A percentile compares a stretch with the other conserved stretches of the same genome.
Evolutionary conservation across 331 rosid genomes (phyloP).

Genomic region (Malus hybrid): DNA sequence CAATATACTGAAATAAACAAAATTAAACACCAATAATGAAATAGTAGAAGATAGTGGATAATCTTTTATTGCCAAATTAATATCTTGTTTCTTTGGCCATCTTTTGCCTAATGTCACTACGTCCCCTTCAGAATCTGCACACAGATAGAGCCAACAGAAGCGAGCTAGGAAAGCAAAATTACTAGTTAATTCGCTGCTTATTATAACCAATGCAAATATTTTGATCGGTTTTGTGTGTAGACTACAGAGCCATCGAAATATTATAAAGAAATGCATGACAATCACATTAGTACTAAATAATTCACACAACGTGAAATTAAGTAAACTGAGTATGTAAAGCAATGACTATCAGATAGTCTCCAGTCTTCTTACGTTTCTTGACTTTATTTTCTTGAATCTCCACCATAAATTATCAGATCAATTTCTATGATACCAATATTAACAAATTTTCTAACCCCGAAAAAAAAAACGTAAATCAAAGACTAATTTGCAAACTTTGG

Average conservation of each 20-base stretch:
- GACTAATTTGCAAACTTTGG: neutral
- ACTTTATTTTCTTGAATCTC: neutral
- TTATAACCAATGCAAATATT: too few relatives aligned
- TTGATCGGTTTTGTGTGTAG: neutral
- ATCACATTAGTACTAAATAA: neutral
- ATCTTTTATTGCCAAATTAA: neutral
- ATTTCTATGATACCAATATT: neutral
- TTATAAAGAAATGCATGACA: neutral
- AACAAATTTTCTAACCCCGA: neutral
- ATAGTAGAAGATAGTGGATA: neutral
- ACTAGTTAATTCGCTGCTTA: too few relatives aligned
- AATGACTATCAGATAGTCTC: neutral
- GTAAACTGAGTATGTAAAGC: neutral
- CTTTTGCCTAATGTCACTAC: slow-evolving; percentile 6
- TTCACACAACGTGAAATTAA: neutral
- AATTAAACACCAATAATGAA: neutral
- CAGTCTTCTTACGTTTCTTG: slow-evolving; percentile 12
- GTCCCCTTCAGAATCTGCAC: neutral
- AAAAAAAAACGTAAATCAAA: neutral
- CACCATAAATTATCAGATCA: neutral
- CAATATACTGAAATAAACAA: neutral
- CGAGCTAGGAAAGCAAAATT: neutral
- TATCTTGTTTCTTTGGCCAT: neutral
- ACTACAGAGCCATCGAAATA: neutral
- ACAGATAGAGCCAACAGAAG: neutral